Percentiles rank a stretch among this genome's conserved stretches.
phyloP scores from a whole-genome alignment of 2,329 filamentous ascomycete genomes.

The Neonectria faginata region DNA sequence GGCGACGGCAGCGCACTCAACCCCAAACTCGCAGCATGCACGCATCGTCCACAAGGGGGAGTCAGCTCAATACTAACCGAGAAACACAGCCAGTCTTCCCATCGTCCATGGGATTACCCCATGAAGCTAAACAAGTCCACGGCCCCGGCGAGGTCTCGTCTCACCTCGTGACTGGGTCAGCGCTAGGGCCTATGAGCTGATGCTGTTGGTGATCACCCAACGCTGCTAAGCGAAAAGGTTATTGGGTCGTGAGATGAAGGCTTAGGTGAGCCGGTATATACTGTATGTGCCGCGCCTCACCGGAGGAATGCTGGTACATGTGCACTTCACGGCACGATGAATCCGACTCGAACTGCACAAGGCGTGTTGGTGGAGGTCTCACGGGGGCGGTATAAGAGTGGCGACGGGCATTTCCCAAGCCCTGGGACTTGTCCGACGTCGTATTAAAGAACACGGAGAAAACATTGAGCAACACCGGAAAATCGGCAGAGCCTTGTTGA shows the following conservation, averaged over 20 bases:
- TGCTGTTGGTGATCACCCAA: constrained; percentile 4
- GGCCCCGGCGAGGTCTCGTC: background rate
- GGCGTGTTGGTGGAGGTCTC: background rate
- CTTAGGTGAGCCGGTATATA: constrained; percentile 20
- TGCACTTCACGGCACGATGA: background rate
- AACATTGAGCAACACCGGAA: background rate
- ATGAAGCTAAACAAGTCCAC: background rate
- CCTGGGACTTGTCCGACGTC: background rate
- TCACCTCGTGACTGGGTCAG: constrained; percentile 11
- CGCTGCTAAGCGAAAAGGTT: background rate
- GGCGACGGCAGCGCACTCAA: background rate
- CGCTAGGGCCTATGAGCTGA: constrained; percentile 13
- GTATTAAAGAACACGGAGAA: background rate
- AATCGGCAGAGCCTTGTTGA: background rate
- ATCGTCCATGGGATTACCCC: background rate
- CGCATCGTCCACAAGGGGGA: constrained; percentile 9
- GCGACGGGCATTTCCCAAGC: background rate
- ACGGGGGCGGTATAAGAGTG: background rate
- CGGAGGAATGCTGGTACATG: background rate
- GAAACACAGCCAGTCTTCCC: too few relatives aligned
- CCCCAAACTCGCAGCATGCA: constrained; percentile 6
- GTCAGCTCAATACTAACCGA: background rate
- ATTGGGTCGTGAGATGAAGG: constrained; percentile 18
- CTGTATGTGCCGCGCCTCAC: background rate
- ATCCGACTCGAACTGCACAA: background rate